Conservation (phyloP, 768 basidiomycete genomes). For the Coprinopsis cinerea region DNA sequence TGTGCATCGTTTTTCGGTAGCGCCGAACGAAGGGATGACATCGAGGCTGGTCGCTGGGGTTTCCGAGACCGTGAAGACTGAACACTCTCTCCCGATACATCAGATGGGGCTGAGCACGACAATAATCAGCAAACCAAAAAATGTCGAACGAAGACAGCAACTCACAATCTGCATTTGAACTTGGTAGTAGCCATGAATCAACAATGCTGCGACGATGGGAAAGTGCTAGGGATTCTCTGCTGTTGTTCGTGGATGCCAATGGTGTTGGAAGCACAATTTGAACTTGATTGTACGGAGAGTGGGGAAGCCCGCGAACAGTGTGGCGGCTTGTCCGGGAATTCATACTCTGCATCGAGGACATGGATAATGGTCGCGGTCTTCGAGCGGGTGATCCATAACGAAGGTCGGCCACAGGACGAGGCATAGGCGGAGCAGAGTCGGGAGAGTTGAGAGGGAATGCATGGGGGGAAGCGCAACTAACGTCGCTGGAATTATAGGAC, state of each 20-base stretch:
- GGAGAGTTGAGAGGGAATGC: slow-evolving; percentile 11
- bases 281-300: slow-evolving; percentile 52
- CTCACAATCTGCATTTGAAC: not conserved
- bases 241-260: slow-evolving; percentile 38
- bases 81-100: not conserved
- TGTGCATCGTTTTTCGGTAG: not conserved
- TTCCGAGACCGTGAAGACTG: not conserved
- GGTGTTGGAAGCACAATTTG: slow-evolving; percentile 68
- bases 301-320: slow-evolving; percentile 52
- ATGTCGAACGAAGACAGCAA: too few species aligned
- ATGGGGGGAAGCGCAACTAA: not conserved
- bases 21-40: not conserved
- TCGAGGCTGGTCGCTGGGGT: not conserved
- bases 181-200: slow-evolving; percentile 21
- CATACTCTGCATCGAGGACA: slow-evolving; percentile 28
- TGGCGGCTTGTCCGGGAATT: slow-evolving; percentile 28
- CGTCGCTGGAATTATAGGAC: slow-evolving; percentile 18
- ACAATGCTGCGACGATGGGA: slow-evolving; percentile 16
- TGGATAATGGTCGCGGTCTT: slow-evolving; percentile 31
- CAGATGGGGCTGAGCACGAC: not conserved
- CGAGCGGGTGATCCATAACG: slow-evolving; percentile 10
- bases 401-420: slow-evolving; percentile 12
- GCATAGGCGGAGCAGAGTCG: slow-evolving; percentile 13
- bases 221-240: not conserved
- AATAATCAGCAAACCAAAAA: too few species aligned